Conservation (phyloP, 1,139 yeast genomes). For the Casaregolazyma suthepensis region DNA sequence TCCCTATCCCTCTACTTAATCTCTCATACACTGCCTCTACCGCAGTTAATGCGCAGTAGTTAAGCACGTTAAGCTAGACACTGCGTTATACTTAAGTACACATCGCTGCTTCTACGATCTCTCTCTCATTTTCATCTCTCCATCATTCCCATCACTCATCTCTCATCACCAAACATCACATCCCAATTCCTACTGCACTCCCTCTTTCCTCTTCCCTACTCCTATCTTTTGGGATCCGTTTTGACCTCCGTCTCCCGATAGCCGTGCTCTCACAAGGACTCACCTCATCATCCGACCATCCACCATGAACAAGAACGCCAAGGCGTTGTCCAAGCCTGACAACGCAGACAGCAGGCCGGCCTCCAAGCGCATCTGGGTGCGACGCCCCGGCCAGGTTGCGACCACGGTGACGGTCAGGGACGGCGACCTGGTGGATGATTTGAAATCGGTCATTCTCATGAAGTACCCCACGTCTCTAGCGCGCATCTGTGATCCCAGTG, state of each 20-base stretch:
- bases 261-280: background rate
- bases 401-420: constrained; percentile 57
- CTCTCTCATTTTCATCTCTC: background rate
- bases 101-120: background rate
- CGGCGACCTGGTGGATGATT: constrained; percentile 62
- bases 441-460: constrained; percentile 52
- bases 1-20: too few relatives aligned
- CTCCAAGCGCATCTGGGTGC: constrained; percentile 56
- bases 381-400: constrained; percentile 51
- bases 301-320: background rate
- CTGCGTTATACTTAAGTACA: background rate
- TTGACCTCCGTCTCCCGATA: too few relatives aligned
- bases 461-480: constrained; percentile 71
- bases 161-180: too few relatives aligned
- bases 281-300: background rate
- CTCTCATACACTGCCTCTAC: too few relatives aligned
- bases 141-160: too few relatives aligned
- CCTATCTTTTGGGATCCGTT: background rate
- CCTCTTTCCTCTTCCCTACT: background rate
- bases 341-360: background rate
- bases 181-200: background rate
- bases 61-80: background rate
- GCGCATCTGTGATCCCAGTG: constrained; percentile 62
- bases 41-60: background rate
- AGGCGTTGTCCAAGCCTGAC: background rate